Percentiles rank a stretch among this genome's conserved stretches.
Evolutionary conservation across 2,329 filamentous ascomycete species (phyloP).

Genomic region (Sclerotinia glacialis): DNA sequence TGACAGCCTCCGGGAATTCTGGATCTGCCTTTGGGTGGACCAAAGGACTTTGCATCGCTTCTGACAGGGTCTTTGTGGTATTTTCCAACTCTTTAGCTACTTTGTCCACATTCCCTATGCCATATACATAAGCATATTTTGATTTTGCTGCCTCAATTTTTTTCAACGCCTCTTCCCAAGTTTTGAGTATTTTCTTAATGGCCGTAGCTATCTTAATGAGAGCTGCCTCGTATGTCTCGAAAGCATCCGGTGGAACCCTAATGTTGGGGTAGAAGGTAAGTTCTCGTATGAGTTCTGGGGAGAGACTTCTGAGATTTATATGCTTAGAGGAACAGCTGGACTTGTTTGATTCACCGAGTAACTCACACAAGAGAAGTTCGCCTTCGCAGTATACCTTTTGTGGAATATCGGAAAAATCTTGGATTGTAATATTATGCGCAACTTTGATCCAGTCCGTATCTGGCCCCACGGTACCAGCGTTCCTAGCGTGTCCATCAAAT

Average conservation of each 20-base stretch:
- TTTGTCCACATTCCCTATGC: not conserved
- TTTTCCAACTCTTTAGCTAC: not conserved
- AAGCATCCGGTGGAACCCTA: not conserved
- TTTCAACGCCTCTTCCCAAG: not conserved
- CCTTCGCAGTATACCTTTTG: not conserved
- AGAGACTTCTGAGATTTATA: not conserved
- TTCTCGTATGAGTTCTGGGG: not conserved
- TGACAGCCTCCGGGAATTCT: not conserved
- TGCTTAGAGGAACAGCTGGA: not conserved
- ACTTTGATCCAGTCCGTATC: not conserved
- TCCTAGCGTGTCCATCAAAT: not conserved
- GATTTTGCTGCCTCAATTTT: not conserved
- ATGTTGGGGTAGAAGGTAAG: not conserved
- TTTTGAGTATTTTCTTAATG: not conserved
- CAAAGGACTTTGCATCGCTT: not conserved
- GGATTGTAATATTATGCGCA: not conserved
- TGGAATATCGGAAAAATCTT: not conserved
- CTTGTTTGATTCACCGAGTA: not conserved
- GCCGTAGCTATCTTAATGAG: not conserved
- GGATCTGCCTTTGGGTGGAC: not conserved
- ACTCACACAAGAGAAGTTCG: not conserved
- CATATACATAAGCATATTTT: not conserved
- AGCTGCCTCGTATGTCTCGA: not conserved
- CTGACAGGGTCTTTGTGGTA: not conserved
- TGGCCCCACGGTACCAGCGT: too few relatives aligned